A percentile compares a stretch with the other conserved stretches of the same genome.
Evolutionary conservation across 2,329 filamentous ascomycete species (phyloP).

Genomic region (Sporothrix schenckii): DNA sequence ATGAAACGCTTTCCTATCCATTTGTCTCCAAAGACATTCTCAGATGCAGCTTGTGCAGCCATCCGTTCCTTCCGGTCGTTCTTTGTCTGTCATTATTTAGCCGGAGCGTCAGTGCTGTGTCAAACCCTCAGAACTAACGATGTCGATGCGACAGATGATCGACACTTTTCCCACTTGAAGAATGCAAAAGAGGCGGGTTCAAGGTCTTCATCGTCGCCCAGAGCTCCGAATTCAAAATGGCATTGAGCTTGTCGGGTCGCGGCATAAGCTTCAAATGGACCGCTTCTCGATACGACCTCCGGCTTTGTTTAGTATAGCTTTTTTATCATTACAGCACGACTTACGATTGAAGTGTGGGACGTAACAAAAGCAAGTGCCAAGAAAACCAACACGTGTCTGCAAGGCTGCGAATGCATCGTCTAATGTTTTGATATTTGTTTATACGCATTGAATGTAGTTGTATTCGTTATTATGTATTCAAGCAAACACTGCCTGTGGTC

Average conservation of each 20-base stretch:
- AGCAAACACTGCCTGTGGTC: neutral
- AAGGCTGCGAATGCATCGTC: too few relatives aligned
- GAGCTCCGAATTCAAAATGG: neutral
- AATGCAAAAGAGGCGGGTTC: neutral
- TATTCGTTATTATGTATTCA: too few relatives aligned
- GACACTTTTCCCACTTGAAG: neutral
- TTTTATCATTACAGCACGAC: neutral
- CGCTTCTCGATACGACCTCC: neutral
- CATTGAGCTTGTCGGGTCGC: neutral
- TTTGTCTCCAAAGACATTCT: neutral
- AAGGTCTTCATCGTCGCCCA: neutral
- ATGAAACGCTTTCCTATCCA: neutral
- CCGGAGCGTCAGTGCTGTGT: slow-evolving; percentile 14
- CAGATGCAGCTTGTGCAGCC: neutral
- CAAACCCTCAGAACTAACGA: neutral
- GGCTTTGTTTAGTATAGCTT: neutral
- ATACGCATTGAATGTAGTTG: too few relatives aligned
- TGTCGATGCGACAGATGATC: slow-evolving; percentile 24
- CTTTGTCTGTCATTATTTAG: neutral
- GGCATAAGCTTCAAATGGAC: neutral
- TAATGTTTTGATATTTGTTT: too few relatives aligned
- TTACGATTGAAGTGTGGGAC: neutral
- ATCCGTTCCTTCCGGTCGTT: neutral
- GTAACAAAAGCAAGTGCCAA: neutral
- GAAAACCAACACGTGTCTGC: too few relatives aligned